Evolutionary conservation across 2,329 filamentous ascomycete species (phyloP).

Genomic region (Fusarium sp.): DNA sequence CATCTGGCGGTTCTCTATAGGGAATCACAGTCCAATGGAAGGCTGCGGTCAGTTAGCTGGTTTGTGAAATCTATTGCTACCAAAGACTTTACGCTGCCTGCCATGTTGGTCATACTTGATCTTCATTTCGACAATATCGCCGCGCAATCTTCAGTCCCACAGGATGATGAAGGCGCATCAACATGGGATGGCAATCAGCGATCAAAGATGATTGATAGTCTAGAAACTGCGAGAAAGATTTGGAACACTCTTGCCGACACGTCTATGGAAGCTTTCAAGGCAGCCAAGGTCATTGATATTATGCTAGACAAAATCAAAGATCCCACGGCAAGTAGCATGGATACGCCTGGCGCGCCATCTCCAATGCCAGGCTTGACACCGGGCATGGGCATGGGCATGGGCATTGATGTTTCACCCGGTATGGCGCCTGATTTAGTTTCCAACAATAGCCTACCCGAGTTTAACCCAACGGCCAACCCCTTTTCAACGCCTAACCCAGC

Average conservation of each 20-base stretch:
- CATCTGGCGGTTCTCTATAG: constrained; percentile 82
- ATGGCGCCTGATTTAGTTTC: constrained; percentile 47
- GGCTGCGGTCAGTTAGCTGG: constrained; percentile 80
- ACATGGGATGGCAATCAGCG: constrained; percentile 73
- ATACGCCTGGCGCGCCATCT: constrained; percentile 28
- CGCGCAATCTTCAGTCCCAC: constrained; percentile 55
- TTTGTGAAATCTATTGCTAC: constrained; percentile 84
- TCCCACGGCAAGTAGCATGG: constrained; percentile 32
- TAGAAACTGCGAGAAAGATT: constrained; percentile 80
- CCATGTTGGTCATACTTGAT: constrained; percentile 86
- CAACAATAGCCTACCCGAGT: constrained; percentile 46
- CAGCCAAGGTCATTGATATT: constrained; percentile 81
- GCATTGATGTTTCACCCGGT: constrained; percentile 53
- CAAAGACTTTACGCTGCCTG: constrained; percentile 87
- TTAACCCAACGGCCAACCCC: constrained; percentile 47
- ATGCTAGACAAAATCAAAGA: constrained; percentile 82
- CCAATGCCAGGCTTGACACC: constrained; percentile 50
- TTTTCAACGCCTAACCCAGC: constrained; percentile 56
- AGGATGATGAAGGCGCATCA: constrained; percentile 60
- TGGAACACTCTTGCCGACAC: constrained; percentile 83
- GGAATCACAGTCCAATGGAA: constrained; percentile 79
- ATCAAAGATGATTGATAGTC: constrained; percentile 79
- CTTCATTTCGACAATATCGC: constrained; percentile 77
- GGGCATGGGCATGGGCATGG: constrained; percentile 59
- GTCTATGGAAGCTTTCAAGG: constrained; percentile 93